Conservation (phyloP, 2,329 filamentous ascomycete genomes). For the Ceratocystis diversiconidia region DNA sequence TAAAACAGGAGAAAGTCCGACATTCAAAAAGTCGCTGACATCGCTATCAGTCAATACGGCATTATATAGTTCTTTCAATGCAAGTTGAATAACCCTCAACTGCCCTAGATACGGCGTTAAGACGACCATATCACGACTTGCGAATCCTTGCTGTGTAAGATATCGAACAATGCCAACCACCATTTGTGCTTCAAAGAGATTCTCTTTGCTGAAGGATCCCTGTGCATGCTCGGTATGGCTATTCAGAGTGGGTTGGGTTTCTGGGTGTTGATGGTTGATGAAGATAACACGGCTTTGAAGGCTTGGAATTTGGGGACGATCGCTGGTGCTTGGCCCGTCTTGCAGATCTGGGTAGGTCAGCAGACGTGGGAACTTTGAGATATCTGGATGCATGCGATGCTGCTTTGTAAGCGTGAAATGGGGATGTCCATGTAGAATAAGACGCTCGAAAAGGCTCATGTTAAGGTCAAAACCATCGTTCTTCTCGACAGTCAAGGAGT, state of each 20-base stretch:
- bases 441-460: constrained; percentile 52
- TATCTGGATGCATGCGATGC: constrained; percentile 55
- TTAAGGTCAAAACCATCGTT: constrained; percentile 32
- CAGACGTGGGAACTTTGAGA: constrained; percentile 42
- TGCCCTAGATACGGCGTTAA: constrained; percentile 62
- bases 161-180: constrained; percentile 51
- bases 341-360: constrained; percentile 48
- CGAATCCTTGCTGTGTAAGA: constrained; percentile 57
- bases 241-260: constrained; percentile 29
- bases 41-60: constrained; percentile 56
- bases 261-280: constrained; percentile 38
- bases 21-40: constrained; percentile 44
- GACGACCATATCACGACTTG: constrained; percentile 49
- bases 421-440: constrained; percentile 41
- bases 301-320: constrained; percentile 37
- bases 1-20: constrained; percentile 41
- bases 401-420: constrained; percentile 45
- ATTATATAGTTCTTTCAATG: constrained; percentile 43
- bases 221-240: constrained; percentile 1
- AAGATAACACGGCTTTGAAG: constrained; percentile 49
- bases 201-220: constrained; percentile 35
- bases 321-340: constrained; percentile 38
- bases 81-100: constrained; percentile 40
- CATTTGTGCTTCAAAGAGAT: constrained; percentile 52
- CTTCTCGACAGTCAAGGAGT: constrained; percentile 42